These are phyloP conservation scores for Coemansia sp. DNA, from an alignment of 192 early-diverging fungal genomes.

Conservation along the genomic window DNA sequence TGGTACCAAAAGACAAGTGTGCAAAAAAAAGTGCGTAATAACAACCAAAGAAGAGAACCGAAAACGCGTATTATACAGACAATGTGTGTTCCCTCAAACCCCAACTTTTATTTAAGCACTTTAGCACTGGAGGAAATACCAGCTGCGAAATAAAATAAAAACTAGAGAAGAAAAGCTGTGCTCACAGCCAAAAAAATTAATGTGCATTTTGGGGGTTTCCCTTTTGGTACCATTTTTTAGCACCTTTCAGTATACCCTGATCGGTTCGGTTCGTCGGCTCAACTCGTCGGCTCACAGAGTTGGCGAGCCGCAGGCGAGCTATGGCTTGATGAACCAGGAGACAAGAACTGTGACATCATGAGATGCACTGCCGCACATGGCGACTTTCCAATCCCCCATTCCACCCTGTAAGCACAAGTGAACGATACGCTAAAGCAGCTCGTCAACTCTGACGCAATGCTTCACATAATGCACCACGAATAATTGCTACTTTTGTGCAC, in stretches of 20 bases:
- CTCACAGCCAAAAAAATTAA: neutral
- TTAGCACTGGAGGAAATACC: neutral
- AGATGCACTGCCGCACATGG: neutral
- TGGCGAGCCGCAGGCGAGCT: too few species aligned
- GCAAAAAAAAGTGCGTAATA: neutral
- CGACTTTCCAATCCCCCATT: neutral
- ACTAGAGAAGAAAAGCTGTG: neutral
- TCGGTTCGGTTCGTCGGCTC: too few species aligned
- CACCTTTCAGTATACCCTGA: too few species aligned
- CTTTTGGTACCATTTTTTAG: neutral
- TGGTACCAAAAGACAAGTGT: neutral
- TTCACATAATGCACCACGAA: neutral
- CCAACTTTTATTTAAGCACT: neutral
- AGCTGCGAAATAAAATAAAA: neutral
- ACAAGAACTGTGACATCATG: too few species aligned
- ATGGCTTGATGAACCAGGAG: too few species aligned
- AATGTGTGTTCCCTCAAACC: neutral
- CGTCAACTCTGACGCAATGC: neutral
- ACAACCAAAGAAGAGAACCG: neutral
- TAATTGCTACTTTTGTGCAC: neutral
- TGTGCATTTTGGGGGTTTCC: neutral
- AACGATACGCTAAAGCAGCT: neutral
- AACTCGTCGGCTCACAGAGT: too few species aligned
- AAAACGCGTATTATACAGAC: constrained; percentile 1
- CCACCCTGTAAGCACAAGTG: neutral